These are phyloP conservation scores for Huntiella bhutanensis DNA, from an alignment of 2,329 filamentous ascomycete genomes.

Conservation along the genomic window DNA sequence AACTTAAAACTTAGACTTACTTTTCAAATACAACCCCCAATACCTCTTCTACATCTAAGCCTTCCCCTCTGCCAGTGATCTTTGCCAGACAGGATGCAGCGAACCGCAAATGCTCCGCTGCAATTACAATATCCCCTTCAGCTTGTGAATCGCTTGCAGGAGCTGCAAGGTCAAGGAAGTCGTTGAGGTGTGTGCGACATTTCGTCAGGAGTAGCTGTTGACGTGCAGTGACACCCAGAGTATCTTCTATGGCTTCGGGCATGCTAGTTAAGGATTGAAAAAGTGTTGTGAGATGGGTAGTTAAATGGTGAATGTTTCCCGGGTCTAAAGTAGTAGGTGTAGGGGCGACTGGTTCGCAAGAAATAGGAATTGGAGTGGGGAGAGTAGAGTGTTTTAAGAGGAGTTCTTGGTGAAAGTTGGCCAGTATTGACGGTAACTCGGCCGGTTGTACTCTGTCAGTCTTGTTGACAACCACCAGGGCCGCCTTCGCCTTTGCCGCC, in stretches of 20 bases:
- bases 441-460: constrained; percentile 27
- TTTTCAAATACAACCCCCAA: constrained; percentile 95
- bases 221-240: constrained; percentile 76
- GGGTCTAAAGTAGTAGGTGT: constrained; percentile 48
- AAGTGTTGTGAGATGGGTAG: constrained; percentile 42
- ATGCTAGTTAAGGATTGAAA: constrained; percentile 55
- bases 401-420: neutral
- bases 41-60: constrained; percentile 85
- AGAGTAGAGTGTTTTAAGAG: neutral
- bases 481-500: constrained; percentile 28
- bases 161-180: constrained; percentile 46
- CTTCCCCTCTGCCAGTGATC: constrained; percentile 73
- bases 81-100: constrained; percentile 64
- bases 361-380: constrained; percentile 6
- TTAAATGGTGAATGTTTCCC: constrained; percentile 50
- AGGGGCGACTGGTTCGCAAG: constrained; percentile 25
- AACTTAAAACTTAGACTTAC: constrained; percentile 30
- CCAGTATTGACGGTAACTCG: constrained; percentile 20
- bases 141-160: constrained; percentile 17
- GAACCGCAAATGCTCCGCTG: constrained; percentile 70
- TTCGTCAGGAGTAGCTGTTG: constrained; percentile 64
- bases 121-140: constrained; percentile 69
- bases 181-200: constrained; percentile 52
- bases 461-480: constrained; percentile 44
- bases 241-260: constrained; percentile 55